phyloP scores from a whole-genome alignment of 768 basidiomycete species.

The Gloeostereum incarnatum region DNA sequence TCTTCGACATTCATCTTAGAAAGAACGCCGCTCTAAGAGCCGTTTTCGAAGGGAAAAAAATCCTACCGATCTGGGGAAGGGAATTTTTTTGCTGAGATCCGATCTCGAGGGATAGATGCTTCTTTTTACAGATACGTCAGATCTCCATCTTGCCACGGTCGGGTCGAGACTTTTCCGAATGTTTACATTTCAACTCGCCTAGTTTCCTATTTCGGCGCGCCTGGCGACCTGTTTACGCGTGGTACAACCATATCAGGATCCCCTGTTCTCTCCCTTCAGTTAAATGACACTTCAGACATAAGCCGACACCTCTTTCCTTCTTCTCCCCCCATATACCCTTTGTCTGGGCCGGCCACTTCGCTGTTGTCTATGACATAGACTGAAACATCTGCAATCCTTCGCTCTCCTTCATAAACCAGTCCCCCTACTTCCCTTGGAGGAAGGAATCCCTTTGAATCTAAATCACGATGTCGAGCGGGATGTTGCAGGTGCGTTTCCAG shows the following conservation, averaged over 20 bases:
- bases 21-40: too few species aligned
- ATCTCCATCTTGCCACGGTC: constrained; percentile 38
- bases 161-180: constrained; percentile 20
- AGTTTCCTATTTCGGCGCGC: constrained; percentile 25
- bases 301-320: neutral
- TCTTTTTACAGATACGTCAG: constrained; percentile 22
- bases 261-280: neutral
- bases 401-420: too few species aligned
- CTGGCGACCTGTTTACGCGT: constrained; percentile 32
- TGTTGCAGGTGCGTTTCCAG: constrained; percentile 31
- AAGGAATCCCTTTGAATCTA: too few species aligned
- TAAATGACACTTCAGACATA: neutral
- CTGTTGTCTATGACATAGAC: too few species aligned
- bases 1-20: too few species aligned
- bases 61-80: too few species aligned
- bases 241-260: constrained; percentile 31
- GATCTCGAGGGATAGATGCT: constrained; percentile 25
- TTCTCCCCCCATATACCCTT: neutral
- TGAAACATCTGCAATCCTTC: too few species aligned
- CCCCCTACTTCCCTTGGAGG: too few species aligned
- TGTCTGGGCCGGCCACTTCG: too few species aligned
- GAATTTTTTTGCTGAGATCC: constrained; percentile 24
- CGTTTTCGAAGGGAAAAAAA: too few species aligned
- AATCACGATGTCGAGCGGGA: constrained; percentile 32
- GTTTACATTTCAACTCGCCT: constrained; percentile 11